These are phyloP conservation scores for Boletus sp. DNA, from an alignment of 768 basidiomycete species.

Conservation along the genomic window DNA sequence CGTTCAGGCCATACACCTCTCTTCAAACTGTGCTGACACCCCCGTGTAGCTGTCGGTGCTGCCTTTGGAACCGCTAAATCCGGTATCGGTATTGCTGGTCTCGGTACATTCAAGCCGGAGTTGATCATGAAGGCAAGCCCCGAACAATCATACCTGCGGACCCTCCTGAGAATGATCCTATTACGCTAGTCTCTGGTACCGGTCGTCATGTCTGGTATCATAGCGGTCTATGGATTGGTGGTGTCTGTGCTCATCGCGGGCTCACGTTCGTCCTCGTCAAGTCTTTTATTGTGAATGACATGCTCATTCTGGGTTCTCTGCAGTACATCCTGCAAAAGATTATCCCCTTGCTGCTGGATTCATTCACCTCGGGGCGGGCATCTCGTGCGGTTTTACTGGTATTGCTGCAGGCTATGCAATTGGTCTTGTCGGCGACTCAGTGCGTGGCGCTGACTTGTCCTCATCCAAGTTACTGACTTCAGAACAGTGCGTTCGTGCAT, in stretches of 20 bases:
- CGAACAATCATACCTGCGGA: background rate
- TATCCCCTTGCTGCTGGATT: slow-evolving; percentile 88
- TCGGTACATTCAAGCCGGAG: slow-evolving; percentile 92
- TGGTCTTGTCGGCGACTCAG: slow-evolving; percentile 89
- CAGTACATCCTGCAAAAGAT: slow-evolving; percentile 59
- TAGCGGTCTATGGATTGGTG: slow-evolving; percentile 95
- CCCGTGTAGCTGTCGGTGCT: slow-evolving; percentile 75
- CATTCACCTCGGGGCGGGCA: slow-evolving; percentile 87
- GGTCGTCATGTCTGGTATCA: slow-evolving; percentile 98
- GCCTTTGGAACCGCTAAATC: slow-evolving; percentile 96
- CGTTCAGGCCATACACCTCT: slow-evolving; percentile 34
- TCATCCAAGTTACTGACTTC: slow-evolving; percentile 4
- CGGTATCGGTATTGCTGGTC: slow-evolving; percentile 94
- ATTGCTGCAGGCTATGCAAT: slow-evolving; percentile 94
- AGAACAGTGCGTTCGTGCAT: slow-evolving; percentile 81
- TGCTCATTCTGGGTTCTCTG: slow-evolving; percentile 16
- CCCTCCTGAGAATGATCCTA: background rate
- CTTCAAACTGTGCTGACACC: slow-evolving; percentile 9
- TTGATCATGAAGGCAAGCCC: slow-evolving; percentile 89
- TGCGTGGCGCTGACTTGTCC: slow-evolving; percentile 38
- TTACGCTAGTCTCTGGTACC: slow-evolving; percentile 79
- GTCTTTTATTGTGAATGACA: background rate
- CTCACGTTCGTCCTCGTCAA: slow-evolving; percentile 38
- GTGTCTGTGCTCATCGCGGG: slow-evolving; percentile 92
- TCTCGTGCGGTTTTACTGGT: slow-evolving; percentile 89